Base-by-base conservation (phyloP, 495 filamentous ascomycete species). In the Talaromyces adpressus region DNA sequence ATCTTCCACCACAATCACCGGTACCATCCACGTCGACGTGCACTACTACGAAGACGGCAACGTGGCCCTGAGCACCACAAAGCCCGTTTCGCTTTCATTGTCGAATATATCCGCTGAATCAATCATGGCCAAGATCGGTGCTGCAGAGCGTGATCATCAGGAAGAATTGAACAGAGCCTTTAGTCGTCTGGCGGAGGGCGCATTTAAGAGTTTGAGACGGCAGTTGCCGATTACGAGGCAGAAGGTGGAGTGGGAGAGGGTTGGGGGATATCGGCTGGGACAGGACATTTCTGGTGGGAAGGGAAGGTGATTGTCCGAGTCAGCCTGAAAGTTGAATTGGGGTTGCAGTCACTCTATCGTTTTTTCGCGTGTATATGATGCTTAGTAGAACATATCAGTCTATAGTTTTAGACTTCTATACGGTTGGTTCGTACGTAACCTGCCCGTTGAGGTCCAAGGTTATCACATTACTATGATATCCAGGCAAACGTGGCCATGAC, bases 31-130 rank as follows among this genome's bases (percentile, higher is more conserved):
- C 77, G 60, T 84, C 71, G 71, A 82, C 74, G 93, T 99, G 53
- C 95, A 99, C 82, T 99, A 99, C 84, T 99, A 98, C 81, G 95
- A 99, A 77, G 95, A 99, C 75, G 95, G 95, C 47, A 99, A 99
- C 70, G 95, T 99, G 52, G 86, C 94, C 2, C 82, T 99, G 51
- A 82, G 91, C 64, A 97, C 93, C 12, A 87, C 80, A 67, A 97
- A 97, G 79, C 81, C 89, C 4, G 68, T 95, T 27, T 76, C 78
- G 27, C 66, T 80, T 3, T 82, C 82, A n/a, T 72, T 91, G 4
- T 72, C 83, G 2, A 84, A 83, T 2, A 75, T 81, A 8, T 85
- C 84, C 3, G 91, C 91, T 6, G 79, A 81, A 6, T 86, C 85
- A 36, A 82, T 98, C 56, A 78, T 88, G 41, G 85, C 83, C 71